Evolutionary conservation across 768 basidiomycete genomes (phyloP).

Genomic region (Infundibulicybe gibba): DNA sequence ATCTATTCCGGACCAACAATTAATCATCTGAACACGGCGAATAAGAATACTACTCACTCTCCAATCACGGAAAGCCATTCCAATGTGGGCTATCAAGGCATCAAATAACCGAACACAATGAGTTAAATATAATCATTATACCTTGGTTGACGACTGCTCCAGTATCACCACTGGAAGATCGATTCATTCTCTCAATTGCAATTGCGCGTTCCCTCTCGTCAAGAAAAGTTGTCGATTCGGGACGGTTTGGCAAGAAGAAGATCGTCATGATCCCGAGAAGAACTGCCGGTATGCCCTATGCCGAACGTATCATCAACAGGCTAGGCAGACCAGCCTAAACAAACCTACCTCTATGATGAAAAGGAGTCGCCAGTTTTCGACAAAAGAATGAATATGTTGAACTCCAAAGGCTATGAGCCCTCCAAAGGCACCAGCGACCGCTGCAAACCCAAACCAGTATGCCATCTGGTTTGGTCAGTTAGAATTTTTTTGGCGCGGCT

Average conservation of each 20-base stretch:
- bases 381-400: constrained; percentile 49
- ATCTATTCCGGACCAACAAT: constrained; percentile 30
- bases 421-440: constrained; percentile 81
- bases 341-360: constrained; percentile 66
- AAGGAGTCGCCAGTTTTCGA: constrained; percentile 57
- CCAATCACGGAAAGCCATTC: constrained; percentile 69
- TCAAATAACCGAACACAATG: constrained; percentile 1
- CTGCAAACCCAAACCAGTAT: constrained; percentile 83
- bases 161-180: constrained; percentile 61
- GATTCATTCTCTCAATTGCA: constrained; percentile 64
- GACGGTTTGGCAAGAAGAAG: constrained; percentile 62
- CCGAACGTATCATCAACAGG: background rate
- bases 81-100: constrained; percentile 47
- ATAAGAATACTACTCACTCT: constrained; percentile 35
- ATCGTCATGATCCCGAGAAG: constrained; percentile 54
- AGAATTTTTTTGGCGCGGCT: background rate
- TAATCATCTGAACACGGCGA: background rate
- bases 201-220: constrained; percentile 51
- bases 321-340: background rate
- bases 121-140: constrained; percentile 12
- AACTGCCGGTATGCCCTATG: constrained; percentile 64
- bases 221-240: constrained; percentile 64
- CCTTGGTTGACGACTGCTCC: constrained; percentile 65
- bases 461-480: constrained; percentile 42
- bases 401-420: constrained; percentile 83